Evolutionary conservation across 306 rosid genomes (phyloP).

Genomic region (Cucurbita pepo): DNA sequence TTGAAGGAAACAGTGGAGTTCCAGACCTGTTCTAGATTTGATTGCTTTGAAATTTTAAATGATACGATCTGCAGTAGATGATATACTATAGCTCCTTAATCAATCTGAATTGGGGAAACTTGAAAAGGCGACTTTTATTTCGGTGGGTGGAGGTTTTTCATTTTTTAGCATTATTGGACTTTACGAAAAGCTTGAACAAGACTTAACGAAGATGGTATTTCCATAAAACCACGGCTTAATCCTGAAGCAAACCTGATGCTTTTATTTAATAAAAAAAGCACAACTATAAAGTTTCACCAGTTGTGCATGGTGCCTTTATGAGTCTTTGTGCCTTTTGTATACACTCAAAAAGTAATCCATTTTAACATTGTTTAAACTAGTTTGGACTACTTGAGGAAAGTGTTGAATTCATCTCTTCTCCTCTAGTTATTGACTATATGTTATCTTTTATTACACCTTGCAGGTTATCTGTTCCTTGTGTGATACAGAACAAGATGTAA

Average conservation of each 20-base stretch:
- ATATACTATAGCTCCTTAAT: neutral
- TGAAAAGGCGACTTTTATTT: neutral
- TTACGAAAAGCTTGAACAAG: neutral
- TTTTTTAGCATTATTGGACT: neutral
- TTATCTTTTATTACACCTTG: neutral
- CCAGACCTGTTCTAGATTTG: neutral
- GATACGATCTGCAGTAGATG: neutral
- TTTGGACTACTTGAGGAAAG: neutral
- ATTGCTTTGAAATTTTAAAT: neutral
- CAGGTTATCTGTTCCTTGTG: conserved; percentile 77
- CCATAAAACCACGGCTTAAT: neutral
- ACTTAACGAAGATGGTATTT: neutral
- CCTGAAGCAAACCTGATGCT: neutral
- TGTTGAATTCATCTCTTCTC: neutral
- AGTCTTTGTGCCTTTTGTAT: neutral
- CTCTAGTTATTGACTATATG: neutral
- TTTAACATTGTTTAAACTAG: neutral
- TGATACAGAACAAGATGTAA: conserved; percentile 71
- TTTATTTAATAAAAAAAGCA: neutral
- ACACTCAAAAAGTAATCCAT: neutral
- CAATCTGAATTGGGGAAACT: neutral
- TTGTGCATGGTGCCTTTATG: neutral
- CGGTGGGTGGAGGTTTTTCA: neutral
- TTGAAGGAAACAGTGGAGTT: too few species aligned
- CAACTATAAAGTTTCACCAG: neutral